These are phyloP conservation scores for Malus orientalis DNA, from an alignment of 306 rosid species.

Conservation along the genomic window DNA sequence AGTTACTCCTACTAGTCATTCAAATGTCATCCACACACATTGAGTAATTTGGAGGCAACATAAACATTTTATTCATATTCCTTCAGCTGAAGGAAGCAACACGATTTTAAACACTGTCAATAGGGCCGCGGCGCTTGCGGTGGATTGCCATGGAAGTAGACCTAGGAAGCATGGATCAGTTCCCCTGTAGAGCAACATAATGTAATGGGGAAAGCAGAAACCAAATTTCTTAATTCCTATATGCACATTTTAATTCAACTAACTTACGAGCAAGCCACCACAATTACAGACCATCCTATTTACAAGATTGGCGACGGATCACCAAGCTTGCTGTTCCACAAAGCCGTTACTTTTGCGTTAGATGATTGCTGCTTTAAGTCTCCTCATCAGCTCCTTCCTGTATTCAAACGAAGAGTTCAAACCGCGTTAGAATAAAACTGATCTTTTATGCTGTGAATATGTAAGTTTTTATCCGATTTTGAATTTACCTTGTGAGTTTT, in stretches of 20 bases:
- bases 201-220: not conserved
- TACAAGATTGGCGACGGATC: constrained; percentile 1
- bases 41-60: not conserved
- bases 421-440: not conserved
- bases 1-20: not conserved
- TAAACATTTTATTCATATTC: not conserved
- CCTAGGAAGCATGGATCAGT: not conserved
- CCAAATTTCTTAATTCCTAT: not conserved
- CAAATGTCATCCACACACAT: not conserved
- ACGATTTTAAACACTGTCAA: not conserved
- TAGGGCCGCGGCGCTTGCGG: not conserved
- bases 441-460: too few species aligned
- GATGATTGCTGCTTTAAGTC: constrained; percentile 33
- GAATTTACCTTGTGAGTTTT: constrained; percentile 49
- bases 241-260: not conserved
- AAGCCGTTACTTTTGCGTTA: not conserved
- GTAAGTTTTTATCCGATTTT: not conserved
- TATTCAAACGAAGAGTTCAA: not conserved
- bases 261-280: constrained; percentile 3
- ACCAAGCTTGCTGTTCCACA: not conserved
- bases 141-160: not conserved
- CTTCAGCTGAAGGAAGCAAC: not conserved
- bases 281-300: not conserved
- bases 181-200: not conserved
- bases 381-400: constrained; percentile 66